A percentile compares a stretch with the other conserved stretches of the same genome.
Evolutionary conservation across 768 basidiomycete genomes (phyloP).

Genomic region (Pholiota microspora): DNA sequence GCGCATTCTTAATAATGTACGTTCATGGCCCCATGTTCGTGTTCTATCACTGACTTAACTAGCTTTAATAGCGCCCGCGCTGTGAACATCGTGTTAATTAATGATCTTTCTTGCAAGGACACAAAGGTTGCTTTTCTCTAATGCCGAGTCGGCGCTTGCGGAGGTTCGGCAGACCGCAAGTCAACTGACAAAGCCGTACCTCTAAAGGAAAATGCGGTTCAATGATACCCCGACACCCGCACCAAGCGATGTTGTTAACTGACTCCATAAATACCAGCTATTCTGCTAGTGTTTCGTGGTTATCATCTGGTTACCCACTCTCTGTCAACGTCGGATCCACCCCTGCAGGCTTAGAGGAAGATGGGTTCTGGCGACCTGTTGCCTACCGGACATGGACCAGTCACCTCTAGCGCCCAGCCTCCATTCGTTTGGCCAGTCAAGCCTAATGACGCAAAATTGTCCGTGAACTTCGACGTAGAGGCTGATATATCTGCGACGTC

Average conservation of each 20-base stretch:
- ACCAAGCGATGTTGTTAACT: background rate
- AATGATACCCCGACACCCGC: background rate
- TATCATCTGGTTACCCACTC: background rate
- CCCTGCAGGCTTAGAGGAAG: background rate
- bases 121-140: background rate
- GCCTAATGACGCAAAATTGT: background rate
- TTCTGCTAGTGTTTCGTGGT: background rate
- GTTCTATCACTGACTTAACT: too few species aligned
- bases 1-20: too few species aligned
- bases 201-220: background rate
- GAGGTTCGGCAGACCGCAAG: background rate
- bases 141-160: background rate
- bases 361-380: background rate
- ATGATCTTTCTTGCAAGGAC: too few species aligned
- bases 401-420: background rate
- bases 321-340: background rate
- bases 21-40: too few species aligned
- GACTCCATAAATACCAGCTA: background rate
- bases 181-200: background rate
- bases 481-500: slow-evolving; percentile 20
- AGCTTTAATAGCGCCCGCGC: too few species aligned
- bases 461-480: background rate
- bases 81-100: too few species aligned
- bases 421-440: background rate
- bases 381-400: background rate